Conservation (phyloP, 2,329 filamentous ascomycete genomes). For the Penicillium sp. region DNA sequence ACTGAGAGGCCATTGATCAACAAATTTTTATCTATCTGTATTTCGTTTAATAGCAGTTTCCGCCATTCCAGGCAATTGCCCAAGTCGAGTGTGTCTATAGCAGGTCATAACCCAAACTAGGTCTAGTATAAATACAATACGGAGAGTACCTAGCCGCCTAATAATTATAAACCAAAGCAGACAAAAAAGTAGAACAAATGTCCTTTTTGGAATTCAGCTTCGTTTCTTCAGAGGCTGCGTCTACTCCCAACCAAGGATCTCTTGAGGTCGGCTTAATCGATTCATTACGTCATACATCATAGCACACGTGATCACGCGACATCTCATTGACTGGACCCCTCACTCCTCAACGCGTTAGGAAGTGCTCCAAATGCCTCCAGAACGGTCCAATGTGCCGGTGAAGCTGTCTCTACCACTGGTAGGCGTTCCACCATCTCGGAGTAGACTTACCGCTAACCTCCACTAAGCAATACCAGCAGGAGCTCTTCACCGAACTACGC, state of each 20-base stretch:
- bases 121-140: neutral
- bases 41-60: neutral
- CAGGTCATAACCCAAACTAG: neutral
- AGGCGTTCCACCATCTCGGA: constrained; percentile 17
- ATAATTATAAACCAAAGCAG: neutral
- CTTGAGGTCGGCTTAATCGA: neutral
- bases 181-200: neutral
- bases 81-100: neutral
- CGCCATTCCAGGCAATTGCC: neutral
- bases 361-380: constrained; percentile 43
- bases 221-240: neutral
- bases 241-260: neutral
- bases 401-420: constrained; percentile 64
- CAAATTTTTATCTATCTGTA: neutral
- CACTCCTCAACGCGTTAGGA: constrained; percentile 24
- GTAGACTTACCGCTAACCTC: constrained; percentile 15
- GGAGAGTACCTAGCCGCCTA: neutral
- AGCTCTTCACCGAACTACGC: constrained; percentile 86
- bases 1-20: neutral
- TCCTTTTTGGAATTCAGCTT: too few species aligned
- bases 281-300: constrained; percentile 19
- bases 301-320: constrained; percentile 18
- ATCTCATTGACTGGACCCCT: neutral
- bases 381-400: constrained; percentile 51
- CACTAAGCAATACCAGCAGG: constrained; percentile 79